These are phyloP conservation scores for Podaxis pistillaris DNA, from an alignment of 768 basidiomycete genomes.

Conservation along the genomic window DNA sequence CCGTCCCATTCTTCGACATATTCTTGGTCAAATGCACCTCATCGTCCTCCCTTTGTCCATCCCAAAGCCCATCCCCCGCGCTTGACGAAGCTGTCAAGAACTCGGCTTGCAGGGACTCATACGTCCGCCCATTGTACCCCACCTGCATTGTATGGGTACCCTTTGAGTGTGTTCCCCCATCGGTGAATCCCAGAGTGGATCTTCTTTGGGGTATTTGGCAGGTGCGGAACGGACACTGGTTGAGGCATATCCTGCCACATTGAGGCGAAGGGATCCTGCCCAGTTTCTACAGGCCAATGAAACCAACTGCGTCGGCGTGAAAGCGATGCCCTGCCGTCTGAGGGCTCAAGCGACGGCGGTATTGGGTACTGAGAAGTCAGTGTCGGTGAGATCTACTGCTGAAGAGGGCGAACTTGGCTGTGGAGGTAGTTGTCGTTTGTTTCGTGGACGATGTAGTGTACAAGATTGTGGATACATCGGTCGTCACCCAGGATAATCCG, in stretches of 20 bases:
- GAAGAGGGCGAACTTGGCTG: slow-evolving; percentile 44
- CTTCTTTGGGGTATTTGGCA: slow-evolving; percentile 8
- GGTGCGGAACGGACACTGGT: not conserved
- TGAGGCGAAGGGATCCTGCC: slow-evolving; percentile 48
- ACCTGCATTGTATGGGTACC: slow-evolving; percentile 31
- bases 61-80: slow-evolving; percentile 30
- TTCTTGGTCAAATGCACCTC: slow-evolving; percentile 56
- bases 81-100: slow-evolving; percentile 55
- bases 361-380: slow-evolving; percentile 46
- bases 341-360: slow-evolving; percentile 57
- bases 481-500: not conserved
- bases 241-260: slow-evolving; percentile 19
- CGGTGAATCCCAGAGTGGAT: slow-evolving; percentile 47
- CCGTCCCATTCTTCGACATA: slow-evolving; percentile 37
- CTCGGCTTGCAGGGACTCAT: slow-evolving; percentile 42
- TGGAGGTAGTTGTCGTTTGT: slow-evolving; percentile 31
- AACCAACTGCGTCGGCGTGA: slow-evolving; percentile 66
- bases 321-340: slow-evolving; percentile 36
- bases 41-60: slow-evolving; percentile 52
- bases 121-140: slow-evolving; percentile 36
- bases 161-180: slow-evolving; percentile 29
- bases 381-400: slow-evolving; percentile 50
- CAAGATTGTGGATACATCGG: not conserved
- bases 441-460: slow-evolving; percentile 21
- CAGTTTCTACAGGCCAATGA: slow-evolving; percentile 36